Evolutionary conservation across 2,329 filamentous ascomycete species (phyloP), one percentile per base, ranked within the genome.

Genomic region (Sporothrix phasma): DNA sequence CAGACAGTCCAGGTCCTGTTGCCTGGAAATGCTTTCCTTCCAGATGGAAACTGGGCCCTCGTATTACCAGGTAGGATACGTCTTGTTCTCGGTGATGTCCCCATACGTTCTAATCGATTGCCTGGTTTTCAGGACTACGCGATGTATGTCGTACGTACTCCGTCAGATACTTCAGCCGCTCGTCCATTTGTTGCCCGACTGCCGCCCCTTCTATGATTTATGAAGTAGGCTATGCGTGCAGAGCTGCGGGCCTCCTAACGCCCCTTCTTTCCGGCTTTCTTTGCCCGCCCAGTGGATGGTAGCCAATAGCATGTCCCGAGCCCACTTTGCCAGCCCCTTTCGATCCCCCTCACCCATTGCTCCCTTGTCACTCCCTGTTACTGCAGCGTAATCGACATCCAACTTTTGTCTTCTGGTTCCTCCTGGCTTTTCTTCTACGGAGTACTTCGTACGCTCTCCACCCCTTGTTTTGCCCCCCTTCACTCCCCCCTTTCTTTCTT

Each of bases 351-450:
- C 7, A 46, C 46, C 60, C 46, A 39, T 24, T 13, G 46, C 46
- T 39, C 60, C 46, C 34, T 53, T 47, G 60, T 62, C 46, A 62
- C 60, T 62, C 19, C 46, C 46, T 62, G 19, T 46, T 45, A 24
- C 59, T 39, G 17, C 43, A 46, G 29, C 45, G 60, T 51, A 62
- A 62, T 62, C 34, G 34, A 62, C 46, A n/a, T 31, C 60, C 60
- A 62, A 62, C 60, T 54, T 54, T 62, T 54, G n/a, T n/a, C 58
- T 34, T 19, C 29, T 31, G 13, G 51, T 19, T 24, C 29, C 51
- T 56, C 31, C 29, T 22, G 51, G n/a, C 26, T n/a, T 19, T 31
- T 56, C 54, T 37, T 58, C 54, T 47, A 13, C 56, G 34, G 17
- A 10, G 34, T 10, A 13, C 34, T 24, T 34, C n/a, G n/a, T n/a